These are phyloP conservation scores for Neurospora sp. DNA, from an alignment of 495 filamentous ascomycete genomes.

Conservation along the genomic window DNA sequence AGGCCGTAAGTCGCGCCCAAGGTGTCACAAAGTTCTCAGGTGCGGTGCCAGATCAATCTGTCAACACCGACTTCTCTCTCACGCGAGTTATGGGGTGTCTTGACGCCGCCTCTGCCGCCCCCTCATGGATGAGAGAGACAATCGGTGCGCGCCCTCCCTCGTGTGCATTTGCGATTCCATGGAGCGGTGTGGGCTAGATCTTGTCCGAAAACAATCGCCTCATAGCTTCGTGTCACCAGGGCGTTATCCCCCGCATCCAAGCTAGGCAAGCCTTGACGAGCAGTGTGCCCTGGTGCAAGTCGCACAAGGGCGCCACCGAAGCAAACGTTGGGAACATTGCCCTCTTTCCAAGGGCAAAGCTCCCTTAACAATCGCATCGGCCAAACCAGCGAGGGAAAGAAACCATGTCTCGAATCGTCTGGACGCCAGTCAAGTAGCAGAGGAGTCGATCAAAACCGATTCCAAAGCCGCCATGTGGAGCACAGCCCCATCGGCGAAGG, in stretches of 20 bases:
- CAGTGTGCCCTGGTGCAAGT: constrained; percentile 16
- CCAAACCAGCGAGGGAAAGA: constrained; percentile 85
- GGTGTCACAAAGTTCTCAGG: neutral
- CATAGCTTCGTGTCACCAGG: neutral
- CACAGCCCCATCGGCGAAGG: constrained; percentile 82
- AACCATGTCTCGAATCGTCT: constrained; percentile 77
- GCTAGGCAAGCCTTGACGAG: constrained; percentile 32
- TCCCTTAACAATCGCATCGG: constrained; percentile 74
- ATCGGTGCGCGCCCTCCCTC: neutral
- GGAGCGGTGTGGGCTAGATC: neutral
- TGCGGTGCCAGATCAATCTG: neutral
- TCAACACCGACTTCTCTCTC: neutral
- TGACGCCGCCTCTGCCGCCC: neutral
- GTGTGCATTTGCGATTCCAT: neutral
- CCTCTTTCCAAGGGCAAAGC: neutral
- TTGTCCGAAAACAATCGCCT: neutral
- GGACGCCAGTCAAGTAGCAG: constrained; percentile 73
- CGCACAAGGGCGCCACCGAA: constrained; percentile 12
- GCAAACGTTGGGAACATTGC: neutral
- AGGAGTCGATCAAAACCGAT: constrained; percentile 87
- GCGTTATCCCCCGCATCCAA: constrained; percentile 15
- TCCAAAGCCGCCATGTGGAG: constrained; percentile 94
- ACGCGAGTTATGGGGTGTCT: neutral
- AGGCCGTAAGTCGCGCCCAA: neutral
- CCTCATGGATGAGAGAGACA: neutral